phyloP scores from a whole-genome alignment of 73 alveolate species.

The Paraurostyla sp. region DNA sequence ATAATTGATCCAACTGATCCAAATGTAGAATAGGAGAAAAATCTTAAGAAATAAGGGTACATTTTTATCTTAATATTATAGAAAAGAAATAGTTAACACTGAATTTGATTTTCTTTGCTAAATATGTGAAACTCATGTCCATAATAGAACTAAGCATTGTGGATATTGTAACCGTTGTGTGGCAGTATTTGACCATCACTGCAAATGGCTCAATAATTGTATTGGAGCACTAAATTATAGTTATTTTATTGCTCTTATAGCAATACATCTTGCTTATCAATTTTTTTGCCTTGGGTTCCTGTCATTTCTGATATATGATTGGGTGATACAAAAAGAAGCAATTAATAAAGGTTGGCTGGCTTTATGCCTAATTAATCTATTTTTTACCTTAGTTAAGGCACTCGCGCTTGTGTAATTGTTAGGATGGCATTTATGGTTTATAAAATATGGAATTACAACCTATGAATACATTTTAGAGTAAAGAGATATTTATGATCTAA shows the following conservation, averaged over 20 bases:
- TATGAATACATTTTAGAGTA: constrained; percentile 50
- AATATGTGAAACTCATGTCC: constrained; percentile 34
- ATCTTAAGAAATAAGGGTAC: neutral
- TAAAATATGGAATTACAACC: constrained; percentile 38
- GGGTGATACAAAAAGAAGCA: neutral
- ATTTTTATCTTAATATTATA: neutral
- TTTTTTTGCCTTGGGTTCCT: neutral
- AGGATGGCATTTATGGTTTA: constrained; percentile 48
- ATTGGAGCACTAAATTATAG: constrained; percentile 77
- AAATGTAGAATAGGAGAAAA: constrained; percentile 35
- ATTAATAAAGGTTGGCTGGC: neutral
- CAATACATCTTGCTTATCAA: neutral
- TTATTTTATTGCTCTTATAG: constrained; percentile 59
- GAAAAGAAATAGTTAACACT: constrained; percentile 37
- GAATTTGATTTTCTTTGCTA: constrained; percentile 41
- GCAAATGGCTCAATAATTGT: constrained; percentile 85
- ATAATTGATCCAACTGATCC: constrained; percentile 63
- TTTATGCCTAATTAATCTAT: neutral
- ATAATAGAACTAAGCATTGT: constrained; percentile 76
- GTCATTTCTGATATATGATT: neutral
- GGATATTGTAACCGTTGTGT: constrained; percentile 82
- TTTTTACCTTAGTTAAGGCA: neutral
- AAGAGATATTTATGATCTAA: constrained; percentile 45
- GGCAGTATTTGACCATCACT: constrained; percentile 84
- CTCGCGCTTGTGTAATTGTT: constrained; percentile 14